Conservation (phyloP, 2,329 filamentous ascomycete genomes). For the Alternaria atra region DNA sequence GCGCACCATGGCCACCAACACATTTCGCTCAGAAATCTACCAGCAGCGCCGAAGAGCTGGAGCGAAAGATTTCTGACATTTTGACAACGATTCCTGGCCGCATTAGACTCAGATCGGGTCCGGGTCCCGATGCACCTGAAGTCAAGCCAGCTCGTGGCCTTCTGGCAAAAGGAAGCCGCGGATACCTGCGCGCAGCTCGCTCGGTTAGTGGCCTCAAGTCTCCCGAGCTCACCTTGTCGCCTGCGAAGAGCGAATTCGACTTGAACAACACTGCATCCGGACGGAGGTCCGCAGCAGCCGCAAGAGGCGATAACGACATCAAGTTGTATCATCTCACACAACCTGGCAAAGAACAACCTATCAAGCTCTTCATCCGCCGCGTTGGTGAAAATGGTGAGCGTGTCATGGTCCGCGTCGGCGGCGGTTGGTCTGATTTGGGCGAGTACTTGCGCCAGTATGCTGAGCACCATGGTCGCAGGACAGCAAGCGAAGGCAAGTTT, state of each 20-base stretch:
- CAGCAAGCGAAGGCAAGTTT: conserved; percentile 64
- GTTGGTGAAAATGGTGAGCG: conserved; percentile 90
- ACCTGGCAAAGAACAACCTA: conserved; percentile 82
- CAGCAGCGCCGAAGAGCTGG: conserved; percentile 67
- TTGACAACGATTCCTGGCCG: conserved; percentile 79
- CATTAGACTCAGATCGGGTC: conserved; percentile 71
- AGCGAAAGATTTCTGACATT: conserved; percentile 81
- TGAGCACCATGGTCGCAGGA: conserved; percentile 83
- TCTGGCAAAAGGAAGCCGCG: conserved; percentile 39
- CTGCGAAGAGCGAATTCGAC: conserved; percentile 47
- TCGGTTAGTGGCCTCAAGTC: conserved; percentile 46
- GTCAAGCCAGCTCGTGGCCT: conserved; percentile 41
- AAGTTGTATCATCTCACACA: conserved; percentile 92
- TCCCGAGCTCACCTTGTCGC: conserved; percentile 50
- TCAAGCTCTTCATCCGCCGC: conserved; percentile 92
- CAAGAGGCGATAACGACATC: conserved; percentile 67
- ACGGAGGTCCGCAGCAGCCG: conserved; percentile 38
- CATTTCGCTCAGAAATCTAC: conserved; percentile 42
- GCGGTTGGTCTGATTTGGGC: conserved; percentile 96
- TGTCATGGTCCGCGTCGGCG: conserved; percentile 97
- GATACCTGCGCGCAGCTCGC: conserved; percentile 44
- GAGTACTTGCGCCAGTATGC: conserved; percentile 96
- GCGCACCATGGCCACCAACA: conserved; percentile 48
- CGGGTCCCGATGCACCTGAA: conserved; percentile 42
- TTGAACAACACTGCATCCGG: conserved; percentile 34